phyloP scores from a whole-genome alignment of 768 basidiomycete species.

The Suillus lakei region DNA sequence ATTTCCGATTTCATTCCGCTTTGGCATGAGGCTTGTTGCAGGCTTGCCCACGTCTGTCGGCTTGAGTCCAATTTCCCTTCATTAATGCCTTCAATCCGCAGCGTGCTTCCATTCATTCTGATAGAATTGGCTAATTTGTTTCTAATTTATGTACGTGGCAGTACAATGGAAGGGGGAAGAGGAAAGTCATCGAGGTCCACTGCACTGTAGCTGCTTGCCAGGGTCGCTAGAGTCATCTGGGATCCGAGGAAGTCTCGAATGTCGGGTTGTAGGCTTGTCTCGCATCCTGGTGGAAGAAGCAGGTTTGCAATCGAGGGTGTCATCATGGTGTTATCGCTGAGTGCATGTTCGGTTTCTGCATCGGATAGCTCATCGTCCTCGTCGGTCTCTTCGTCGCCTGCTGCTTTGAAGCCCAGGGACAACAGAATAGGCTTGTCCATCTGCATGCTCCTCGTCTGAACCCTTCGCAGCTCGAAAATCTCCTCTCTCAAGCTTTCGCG shows the following conservation, averaged over 20 bases:
- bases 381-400: slow-evolving; percentile 9
- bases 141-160: slow-evolving; percentile 2
- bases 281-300: neutral
- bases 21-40: slow-evolving; percentile 1
- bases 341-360: slow-evolving; percentile 7
- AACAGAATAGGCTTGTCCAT: slow-evolving; percentile 52
- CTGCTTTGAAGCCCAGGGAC: slow-evolving; percentile 28
- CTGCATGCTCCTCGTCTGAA: slow-evolving; percentile 54
- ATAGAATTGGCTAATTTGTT: neutral
- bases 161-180: slow-evolving; percentile 39
- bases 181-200: slow-evolving; percentile 54
- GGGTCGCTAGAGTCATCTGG: slow-evolving; percentile 27
- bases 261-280: too few species aligned
- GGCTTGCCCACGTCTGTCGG: neutral
- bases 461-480: slow-evolving; percentile 50
- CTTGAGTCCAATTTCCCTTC: neutral
- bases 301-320: neutral
- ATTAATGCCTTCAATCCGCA: slow-evolving; percentile 1
- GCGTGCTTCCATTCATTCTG: neutral
- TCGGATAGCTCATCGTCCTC: slow-evolving; percentile 18
- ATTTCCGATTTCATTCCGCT: slow-evolving; percentile 4
- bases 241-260: slow-evolving; percentile 9
- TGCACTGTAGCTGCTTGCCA: slow-evolving; percentile 43
- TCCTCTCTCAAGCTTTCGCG: slow-evolving; percentile 30
- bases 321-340: neutral